Conservation (phyloP, 352 stramenopile genomes). For the Globisporangium cystogenes region DNA sequence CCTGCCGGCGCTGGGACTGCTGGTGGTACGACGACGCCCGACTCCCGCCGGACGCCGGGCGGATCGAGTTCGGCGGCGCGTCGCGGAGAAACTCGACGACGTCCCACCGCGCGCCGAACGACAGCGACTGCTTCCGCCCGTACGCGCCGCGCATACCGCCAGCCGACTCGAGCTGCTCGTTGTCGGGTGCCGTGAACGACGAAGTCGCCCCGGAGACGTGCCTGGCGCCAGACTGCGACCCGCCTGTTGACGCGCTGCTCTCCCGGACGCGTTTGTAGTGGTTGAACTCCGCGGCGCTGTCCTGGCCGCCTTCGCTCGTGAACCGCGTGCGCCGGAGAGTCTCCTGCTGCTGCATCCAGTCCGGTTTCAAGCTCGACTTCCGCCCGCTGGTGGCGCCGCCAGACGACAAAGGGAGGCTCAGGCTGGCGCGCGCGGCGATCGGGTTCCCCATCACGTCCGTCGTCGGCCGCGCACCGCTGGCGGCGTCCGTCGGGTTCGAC, state of each 20-base stretch:
- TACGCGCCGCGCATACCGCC: slow-evolving; percentile 49
- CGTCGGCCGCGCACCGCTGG: not conserved
- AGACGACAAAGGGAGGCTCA: slow-evolving; percentile 9
- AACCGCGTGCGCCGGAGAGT: slow-evolving; percentile 55
- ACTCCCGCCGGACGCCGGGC: slow-evolving; percentile 21
- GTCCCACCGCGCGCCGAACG: slow-evolving; percentile 56
- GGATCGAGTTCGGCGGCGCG: slow-evolving; percentile 19
- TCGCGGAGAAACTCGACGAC: slow-evolving; percentile 46
- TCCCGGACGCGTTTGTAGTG: slow-evolving; percentile 31
- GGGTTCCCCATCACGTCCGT: slow-evolving; percentile 7
- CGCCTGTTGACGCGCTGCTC: not conserved
- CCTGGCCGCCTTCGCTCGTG: slow-evolving; percentile 35
- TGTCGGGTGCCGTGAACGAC: not conserved
- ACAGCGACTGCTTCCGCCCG: slow-evolving; percentile 45
- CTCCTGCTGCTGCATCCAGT: slow-evolving; percentile 68
- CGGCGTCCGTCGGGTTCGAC: not conserved
- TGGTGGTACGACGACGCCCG: slow-evolving; percentile 14
- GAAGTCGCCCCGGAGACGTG: not conserved
- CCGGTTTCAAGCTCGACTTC: slow-evolving; percentile 50
- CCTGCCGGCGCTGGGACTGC: slow-evolving; percentile 17
- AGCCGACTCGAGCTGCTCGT: slow-evolving; percentile 31
- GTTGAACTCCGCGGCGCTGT: slow-evolving; percentile 37
- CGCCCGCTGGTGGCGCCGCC: not conserved
- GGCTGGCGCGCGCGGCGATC: slow-evolving; percentile 1
- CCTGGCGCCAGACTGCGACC: not conserved